Percentiles rank a stretch among this genome's conserved stretches.
Evolutionary conservation across 2,329 filamentous ascomycete species (phyloP).

Genomic region (Xylariaceae sp.): DNA sequence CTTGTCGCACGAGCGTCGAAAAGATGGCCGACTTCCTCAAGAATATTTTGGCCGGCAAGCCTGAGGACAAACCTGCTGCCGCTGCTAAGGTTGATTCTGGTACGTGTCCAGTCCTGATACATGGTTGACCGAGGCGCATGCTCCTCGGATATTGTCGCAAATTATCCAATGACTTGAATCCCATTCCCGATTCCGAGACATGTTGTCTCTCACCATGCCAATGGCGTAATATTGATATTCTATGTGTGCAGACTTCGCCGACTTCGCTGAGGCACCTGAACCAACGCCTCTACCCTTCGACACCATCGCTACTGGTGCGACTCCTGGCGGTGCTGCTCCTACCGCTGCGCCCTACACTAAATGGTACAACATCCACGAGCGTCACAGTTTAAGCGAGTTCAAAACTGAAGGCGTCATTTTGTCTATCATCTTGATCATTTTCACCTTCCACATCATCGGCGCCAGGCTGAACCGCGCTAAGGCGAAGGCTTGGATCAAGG

Average conservation of each 20-base stretch:
- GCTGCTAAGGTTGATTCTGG: slow-evolving; percentile 57
- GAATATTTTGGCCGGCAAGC: slow-evolving; percentile 65
- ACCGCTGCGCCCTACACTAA: slow-evolving; percentile 70
- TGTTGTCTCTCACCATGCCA: slow-evolving; percentile 21
- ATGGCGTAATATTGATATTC: not conserved
- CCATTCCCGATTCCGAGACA: not conserved
- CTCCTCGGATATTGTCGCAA: no score
- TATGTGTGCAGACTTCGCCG: slow-evolving; percentile 76
- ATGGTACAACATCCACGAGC: slow-evolving; percentile 97
- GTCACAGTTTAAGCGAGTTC: slow-evolving; percentile 79
- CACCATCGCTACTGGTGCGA: slow-evolving; percentile 43
- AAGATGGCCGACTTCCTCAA: slow-evolving; percentile 60
- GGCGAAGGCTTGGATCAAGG: slow-evolving; percentile 74
- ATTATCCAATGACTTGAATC: no score
- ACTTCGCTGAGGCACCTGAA: slow-evolving; percentile 78
- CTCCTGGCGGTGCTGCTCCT: slow-evolving; percentile 43
- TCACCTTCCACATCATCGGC: slow-evolving; percentile 78
- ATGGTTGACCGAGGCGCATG: no score
- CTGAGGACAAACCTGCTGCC: slow-evolving; percentile 46
- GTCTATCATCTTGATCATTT: slow-evolving; percentile 66
- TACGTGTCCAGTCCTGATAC: slow-evolving; percentile 37
- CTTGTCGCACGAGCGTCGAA: slow-evolving; percentile 20
- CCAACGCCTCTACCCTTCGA: slow-evolving; percentile 52
- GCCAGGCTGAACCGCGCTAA: slow-evolving; percentile 74
- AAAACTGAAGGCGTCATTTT: slow-evolving; percentile 80